Conservation (phyloP, 2,329 filamentous ascomycete species). For the Colletotrichum sp. region DNA sequence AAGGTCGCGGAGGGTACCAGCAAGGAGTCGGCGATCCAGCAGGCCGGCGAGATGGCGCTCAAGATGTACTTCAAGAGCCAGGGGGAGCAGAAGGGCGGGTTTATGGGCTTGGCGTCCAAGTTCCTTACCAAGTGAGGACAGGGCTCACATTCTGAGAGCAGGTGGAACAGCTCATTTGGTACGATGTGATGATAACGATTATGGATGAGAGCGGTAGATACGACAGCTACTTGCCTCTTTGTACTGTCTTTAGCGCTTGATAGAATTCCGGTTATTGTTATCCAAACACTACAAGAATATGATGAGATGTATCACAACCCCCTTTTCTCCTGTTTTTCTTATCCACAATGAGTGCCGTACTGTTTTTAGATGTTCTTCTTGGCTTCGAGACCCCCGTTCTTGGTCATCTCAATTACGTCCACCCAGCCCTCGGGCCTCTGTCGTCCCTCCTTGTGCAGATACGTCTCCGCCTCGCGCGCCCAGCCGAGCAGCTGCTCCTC, state of each 20-base stretch:
- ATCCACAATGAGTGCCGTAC: not conserved
- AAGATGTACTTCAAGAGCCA: constrained; percentile 91
- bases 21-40: constrained; percentile 81
- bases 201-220: not conserved
- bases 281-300: not conserved
- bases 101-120: constrained; percentile 55
- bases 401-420: constrained; percentile 54
- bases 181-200: not conserved
- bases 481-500: constrained; percentile 69
- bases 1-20: constrained; percentile 63
- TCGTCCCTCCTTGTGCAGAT: constrained; percentile 57
- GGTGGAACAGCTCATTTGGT: not conserved
- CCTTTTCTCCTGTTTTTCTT: not conserved
- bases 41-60: constrained; percentile 84
- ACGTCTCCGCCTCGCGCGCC: constrained; percentile 62
- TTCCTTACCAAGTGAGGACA: constrained; percentile 37
- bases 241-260: not conserved
- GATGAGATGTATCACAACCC: not conserved
- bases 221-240: not conserved
- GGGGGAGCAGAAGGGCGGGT: constrained; percentile 54
- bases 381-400: constrained; percentile 14
- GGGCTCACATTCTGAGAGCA: too few relatives aligned
- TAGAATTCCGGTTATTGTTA: not conserved
- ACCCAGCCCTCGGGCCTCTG: constrained; percentile 60
- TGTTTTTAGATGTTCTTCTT: constrained; percentile 8